These are phyloP conservation scores for Irpex lacteus DNA, from an alignment of 1,284 basidiomycete genomes.

Conservation along the genomic window DNA sequence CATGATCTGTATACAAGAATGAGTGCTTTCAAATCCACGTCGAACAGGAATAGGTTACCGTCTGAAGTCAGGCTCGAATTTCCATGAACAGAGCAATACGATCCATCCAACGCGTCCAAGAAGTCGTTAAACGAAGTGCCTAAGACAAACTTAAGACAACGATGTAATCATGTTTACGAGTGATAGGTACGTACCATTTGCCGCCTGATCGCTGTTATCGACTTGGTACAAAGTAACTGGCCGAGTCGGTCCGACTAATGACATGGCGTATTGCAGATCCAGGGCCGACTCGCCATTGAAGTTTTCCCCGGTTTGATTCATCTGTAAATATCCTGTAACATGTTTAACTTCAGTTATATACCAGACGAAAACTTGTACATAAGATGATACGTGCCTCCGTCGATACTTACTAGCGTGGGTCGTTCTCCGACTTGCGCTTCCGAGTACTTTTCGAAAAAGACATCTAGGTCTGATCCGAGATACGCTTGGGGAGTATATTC, in stretches of 20 bases:
- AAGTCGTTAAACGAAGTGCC: constrained; percentile 46
- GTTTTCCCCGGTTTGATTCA: constrained; percentile 30
- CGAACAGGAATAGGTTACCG: constrained; percentile 20
- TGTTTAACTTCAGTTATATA: constrained; percentile 1
- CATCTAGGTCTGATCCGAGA: constrained; percentile 39
- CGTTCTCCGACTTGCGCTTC: constrained; percentile 32
- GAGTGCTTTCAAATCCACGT: not conserved
- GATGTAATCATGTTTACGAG: not conserved
- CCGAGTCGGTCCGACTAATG: constrained; percentile 40
- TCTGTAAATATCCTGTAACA: constrained; percentile 18
- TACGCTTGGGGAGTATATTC: constrained; percentile 51
- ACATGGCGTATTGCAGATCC: constrained; percentile 51
- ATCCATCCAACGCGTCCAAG: constrained; percentile 44
- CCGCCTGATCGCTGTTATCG: constrained; percentile 41
- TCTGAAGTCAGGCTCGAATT: constrained; percentile 54
- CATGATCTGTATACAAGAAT: constrained; percentile 11
- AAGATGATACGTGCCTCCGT: constrained; percentile 35
- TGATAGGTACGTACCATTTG: constrained; percentile 18
- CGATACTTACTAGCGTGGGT: constrained; percentile 40
- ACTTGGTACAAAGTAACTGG: constrained; percentile 45
- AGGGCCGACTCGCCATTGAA: constrained; percentile 52
- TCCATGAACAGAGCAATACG: constrained; percentile 60
- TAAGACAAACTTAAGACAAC: constrained; percentile 15
- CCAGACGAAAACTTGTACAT: constrained; percentile 8
- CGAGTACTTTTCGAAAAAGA: constrained; percentile 43